Evolutionary conservation across 2,329 filamentous ascomycete species (phyloP), one percentile per base, ranked within the genome.

Genomic region (Beauveria bassiana): DNA sequence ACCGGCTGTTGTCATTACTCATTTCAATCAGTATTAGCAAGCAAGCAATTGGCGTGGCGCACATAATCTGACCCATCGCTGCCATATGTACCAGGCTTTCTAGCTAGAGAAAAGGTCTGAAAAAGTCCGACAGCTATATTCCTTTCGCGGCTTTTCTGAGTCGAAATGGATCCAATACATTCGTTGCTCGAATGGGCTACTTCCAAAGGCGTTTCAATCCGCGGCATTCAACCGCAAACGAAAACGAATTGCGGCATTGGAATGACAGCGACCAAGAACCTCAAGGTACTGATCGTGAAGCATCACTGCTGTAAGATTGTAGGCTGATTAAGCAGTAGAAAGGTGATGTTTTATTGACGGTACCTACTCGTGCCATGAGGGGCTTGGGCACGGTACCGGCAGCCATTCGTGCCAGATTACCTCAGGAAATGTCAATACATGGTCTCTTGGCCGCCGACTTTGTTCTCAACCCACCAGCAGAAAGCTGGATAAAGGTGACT

Each of bases 381-480:
- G 88, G 86, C 31, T 76, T 85, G 38, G 79, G 86, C 34, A 81
- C 82, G 0, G 77, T 89, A 12, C 81, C 85, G 8, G 75, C 78
- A 42, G 64, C 73, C 1, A 81, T 92, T 55, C 74, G 78, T 28
- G 70, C 75, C 20, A 78, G 76, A 42, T 78, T 89, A 2, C 78
- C 82, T 0, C 73, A 76, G 10, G 77, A 79, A 61, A 81, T 83
- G 47, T 82, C 85, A 1, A 81, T 90, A 14, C 91, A 96, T 64
- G 88, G 86, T 7, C 80, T 91, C 22, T 77, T 96, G 1, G 89
- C 91, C 10, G 82, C 87, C 1, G 85, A 87, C 64, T 75, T 93
- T 14, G 81, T 84, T 5, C 77, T 66, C 52, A 60, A 64, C 3
- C 64, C 62, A 18, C 34, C 58, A 5, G 16, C 38, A 18, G 55